Percentiles rank a stretch among this genome's conserved stretches.
These are phyloP conservation scores for Pseudogymnoascus sp. DNA, from an alignment of 2,329 filamentous ascomycete genomes.

Conservation along the genomic window DNA sequence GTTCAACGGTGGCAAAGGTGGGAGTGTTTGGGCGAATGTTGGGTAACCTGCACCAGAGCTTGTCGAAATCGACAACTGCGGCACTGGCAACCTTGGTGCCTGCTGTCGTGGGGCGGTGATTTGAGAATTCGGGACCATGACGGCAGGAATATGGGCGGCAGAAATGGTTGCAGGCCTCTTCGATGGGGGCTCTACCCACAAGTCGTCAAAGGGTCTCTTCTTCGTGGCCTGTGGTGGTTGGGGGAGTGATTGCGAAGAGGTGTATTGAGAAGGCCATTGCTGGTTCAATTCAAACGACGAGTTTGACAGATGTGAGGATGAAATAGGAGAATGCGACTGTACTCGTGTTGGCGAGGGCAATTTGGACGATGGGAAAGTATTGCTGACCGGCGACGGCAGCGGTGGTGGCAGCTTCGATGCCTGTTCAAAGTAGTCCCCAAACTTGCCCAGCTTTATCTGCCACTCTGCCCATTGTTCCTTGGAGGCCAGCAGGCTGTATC, in stretches of 20 bases:
- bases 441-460: slow-evolving; percentile 74
- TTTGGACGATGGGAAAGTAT: slow-evolving; percentile 42
- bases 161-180: slow-evolving; percentile 34
- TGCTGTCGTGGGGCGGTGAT: slow-evolving; percentile 21
- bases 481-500: slow-evolving; percentile 84
- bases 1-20: slow-evolving; percentile 23
- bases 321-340: slow-evolving; percentile 31
- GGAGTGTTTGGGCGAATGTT: slow-evolving; percentile 20
- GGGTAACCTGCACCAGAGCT: slow-evolving; percentile 21
- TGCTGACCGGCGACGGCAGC: slow-evolving; percentile 25
- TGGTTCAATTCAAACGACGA: slow-evolving; percentile 22
- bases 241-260: slow-evolving; percentile 26
- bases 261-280: slow-evolving; percentile 29
- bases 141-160: slow-evolving; percentile 7
- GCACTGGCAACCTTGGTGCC: slow-evolving; percentile 54
- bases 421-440: slow-evolving; percentile 55
- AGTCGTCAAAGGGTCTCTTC: slow-evolving; percentile 51
- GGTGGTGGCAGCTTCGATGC: slow-evolving; percentile 21
- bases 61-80: slow-evolving; percentile 50
- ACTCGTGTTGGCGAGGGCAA: slow-evolving; percentile 41
- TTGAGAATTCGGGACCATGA: slow-evolving; percentile 12
- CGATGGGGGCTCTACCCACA: slow-evolving; percentile 43
- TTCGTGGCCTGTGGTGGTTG: slow-evolving; percentile 30
- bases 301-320: slow-evolving; percentile 31
- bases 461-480: slow-evolving; percentile 80